Evolutionary conservation across 176 grass and related monocot species (phyloP).

Genomic region (Bolboschoenus planiculmis): DNA sequence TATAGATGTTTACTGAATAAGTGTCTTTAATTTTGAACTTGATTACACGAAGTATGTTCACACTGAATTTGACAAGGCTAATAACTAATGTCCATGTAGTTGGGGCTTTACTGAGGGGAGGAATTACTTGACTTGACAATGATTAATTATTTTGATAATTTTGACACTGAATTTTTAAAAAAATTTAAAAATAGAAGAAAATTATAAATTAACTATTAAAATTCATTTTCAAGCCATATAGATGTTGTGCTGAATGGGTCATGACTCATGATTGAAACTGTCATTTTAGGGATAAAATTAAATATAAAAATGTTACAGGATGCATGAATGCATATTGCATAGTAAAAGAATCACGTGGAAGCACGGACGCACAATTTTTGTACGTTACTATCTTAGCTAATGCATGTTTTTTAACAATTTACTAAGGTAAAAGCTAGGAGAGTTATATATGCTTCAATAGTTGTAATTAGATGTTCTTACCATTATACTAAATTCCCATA

Average conservation of each 20-base stretch:
- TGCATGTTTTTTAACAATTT: neutral
- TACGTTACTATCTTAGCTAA: neutral
- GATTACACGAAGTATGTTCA: neutral
- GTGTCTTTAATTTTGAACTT: neutral
- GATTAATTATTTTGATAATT: no score
- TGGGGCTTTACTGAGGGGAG: no score
- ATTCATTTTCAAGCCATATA: neutral
- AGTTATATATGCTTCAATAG: neutral
- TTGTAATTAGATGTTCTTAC: neutral
- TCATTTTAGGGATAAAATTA: neutral
- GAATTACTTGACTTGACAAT: no score
- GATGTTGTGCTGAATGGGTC: neutral
- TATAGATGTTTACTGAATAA: neutral
- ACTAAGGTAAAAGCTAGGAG: neutral
- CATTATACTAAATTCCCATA: neutral
- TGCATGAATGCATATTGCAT: no score
- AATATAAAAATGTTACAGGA: neutral
- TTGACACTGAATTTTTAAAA: no score
- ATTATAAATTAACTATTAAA: no score
- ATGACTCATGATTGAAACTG: neutral
- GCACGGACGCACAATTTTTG: neutral
- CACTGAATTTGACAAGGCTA: neutral
- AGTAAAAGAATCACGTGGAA: neutral
- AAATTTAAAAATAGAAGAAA: no score
- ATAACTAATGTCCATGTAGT: neutral